Base-by-base conservation (phyloP, 352 stramenopile species). In the Phytopythium litorale region DNA sequence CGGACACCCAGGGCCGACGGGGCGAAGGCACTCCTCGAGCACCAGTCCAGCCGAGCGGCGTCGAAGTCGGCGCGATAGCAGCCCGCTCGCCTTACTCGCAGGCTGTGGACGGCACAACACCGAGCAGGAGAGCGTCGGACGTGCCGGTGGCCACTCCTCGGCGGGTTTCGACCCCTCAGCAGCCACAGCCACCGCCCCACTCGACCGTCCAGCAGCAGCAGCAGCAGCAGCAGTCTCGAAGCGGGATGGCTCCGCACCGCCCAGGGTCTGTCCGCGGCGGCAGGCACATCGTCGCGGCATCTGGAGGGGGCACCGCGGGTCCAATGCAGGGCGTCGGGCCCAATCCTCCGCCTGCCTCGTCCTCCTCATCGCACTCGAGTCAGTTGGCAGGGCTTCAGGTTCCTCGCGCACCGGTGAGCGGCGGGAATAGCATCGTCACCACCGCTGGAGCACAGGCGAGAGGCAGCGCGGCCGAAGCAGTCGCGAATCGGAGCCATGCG, bases 191-290 rank as follows among this genome's bases (percentile, higher is more conserved):
- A 49, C 57, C 52, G 49, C 7, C 43, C 19, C 55, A 38, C 30
- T 33, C 12, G 59, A 70, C 33, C 15, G 45, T 52, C n/a, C 40
- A 60, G 37, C 42, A n/a, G 28, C 56, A 52, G 2, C 40, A 60
- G 37, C 42, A n/a, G 28, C 56, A 52, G 2, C 55, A 52, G 19
- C 23, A 52, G 32, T 15, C 12, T 45, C 56, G 4, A 9, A 53
- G 38, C 15, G 45, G 32, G 33, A 21, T n/a, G n/a, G 18, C 40
- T 19, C 28, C 53, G 16, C 68, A 76, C 7, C 71, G 78, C 15
- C 76, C 79, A 7, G 77, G 66, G 18, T 86, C 76, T 0, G 73
- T 86, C 2, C 72, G 76, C 30, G 67, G 76, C n/a, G 76, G 79
- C 15, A 69, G 76, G 12, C 78, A 84, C 42, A 61, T 88, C 1